Conservation (phyloP, 2,329 filamentous ascomycete genomes). For the Coniochaeta hoffmannii region DNA sequence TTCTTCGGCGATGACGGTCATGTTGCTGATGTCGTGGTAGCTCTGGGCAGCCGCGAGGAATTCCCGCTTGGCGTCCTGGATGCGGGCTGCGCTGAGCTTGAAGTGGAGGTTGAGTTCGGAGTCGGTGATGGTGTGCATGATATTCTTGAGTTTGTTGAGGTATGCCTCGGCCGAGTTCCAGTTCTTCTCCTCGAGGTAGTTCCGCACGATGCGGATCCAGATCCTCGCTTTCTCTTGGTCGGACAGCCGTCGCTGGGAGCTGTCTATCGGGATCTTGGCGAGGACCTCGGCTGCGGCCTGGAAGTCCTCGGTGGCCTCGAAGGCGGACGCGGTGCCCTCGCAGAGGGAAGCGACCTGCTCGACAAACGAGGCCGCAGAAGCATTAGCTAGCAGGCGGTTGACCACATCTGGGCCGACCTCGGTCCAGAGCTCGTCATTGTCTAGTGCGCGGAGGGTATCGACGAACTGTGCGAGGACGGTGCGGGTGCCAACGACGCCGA, state of each 20-base stretch:
- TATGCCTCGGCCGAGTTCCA: constrained; percentile 77
- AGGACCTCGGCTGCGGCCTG: constrained; percentile 68
- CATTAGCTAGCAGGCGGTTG: constrained; percentile 52
- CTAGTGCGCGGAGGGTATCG: constrained; percentile 49
- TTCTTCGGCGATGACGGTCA: constrained; percentile 69
- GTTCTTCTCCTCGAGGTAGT: constrained; percentile 92
- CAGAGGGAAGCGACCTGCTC: constrained; percentile 78
- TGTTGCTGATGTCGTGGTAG: constrained; percentile 82
- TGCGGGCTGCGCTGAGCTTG: constrained; percentile 83
- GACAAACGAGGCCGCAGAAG: constrained; percentile 60
- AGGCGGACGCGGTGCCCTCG: constrained; percentile 73
- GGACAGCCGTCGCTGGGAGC: constrained; percentile 74
- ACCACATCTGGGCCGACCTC: constrained; percentile 71
- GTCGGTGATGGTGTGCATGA: constrained; percentile 73
- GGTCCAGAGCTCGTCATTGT: constrained; percentile 61
- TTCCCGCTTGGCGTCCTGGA: constrained; percentile 81
- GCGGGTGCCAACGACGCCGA: constrained; percentile 21
- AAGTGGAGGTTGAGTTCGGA: constrained; percentile 75
- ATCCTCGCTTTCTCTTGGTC: constrained; percentile 75
- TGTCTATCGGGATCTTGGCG: constrained; percentile 80
- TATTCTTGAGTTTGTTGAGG: constrained; percentile 90
- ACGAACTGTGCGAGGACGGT: constrained; percentile 17
- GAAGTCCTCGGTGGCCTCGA: constrained; percentile 79
- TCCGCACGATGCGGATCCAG: constrained; percentile 90
- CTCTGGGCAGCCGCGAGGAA: constrained; percentile 83